These are phyloP conservation scores for Stylonectria norvegica DNA, from an alignment of 2,329 filamentous ascomycete genomes.

Conservation along the genomic window DNA sequence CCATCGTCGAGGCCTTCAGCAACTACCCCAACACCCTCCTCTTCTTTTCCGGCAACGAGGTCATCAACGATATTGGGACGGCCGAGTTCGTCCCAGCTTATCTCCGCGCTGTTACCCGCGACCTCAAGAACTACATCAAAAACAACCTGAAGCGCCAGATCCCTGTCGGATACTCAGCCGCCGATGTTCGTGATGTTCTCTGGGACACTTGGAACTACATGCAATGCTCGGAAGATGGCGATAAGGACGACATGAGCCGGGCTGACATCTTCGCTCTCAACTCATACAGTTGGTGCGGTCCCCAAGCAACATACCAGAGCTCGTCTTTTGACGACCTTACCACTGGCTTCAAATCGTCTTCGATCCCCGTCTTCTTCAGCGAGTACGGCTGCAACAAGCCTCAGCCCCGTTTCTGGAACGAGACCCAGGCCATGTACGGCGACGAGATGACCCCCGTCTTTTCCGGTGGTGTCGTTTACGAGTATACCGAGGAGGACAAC, in stretches of 20 bases:
- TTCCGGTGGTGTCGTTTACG: slow-evolving; percentile 76
- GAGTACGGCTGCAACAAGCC: slow-evolving; percentile 77
- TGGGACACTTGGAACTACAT: slow-evolving; percentile 75
- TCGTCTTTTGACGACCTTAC: slow-evolving; percentile 64
- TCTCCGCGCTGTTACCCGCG: slow-evolving; percentile 69
- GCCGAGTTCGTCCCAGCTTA: slow-evolving; percentile 65
- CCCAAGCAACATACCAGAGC: slow-evolving; percentile 57
- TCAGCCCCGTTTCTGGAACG: slow-evolving; percentile 69
- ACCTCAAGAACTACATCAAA: slow-evolving; percentile 78
- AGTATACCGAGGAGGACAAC: slow-evolving; percentile 70
- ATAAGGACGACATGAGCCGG: slow-evolving; percentile 57
- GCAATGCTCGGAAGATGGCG: slow-evolving; percentile 58
- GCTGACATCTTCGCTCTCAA: slow-evolving; percentile 77
- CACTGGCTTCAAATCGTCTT: slow-evolving; percentile 59
- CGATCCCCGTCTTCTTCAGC: slow-evolving; percentile 77
- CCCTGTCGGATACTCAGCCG: slow-evolving; percentile 77
- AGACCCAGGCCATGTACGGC: slow-evolving; percentile 70
- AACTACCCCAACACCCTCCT: slow-evolving; percentile 64
- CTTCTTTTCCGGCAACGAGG: slow-evolving; percentile 78
- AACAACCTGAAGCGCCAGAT: slow-evolving; percentile 65
- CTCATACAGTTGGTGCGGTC: slow-evolving; percentile 66
- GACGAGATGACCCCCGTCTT: slow-evolving; percentile 64
- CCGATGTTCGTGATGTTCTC: slow-evolving; percentile 70
- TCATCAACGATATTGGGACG: slow-evolving; percentile 64
- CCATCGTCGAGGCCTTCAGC: slow-evolving; percentile 64